Conservation (phyloP, 306 rosid species). For the Dryas drummondii region DNA sequence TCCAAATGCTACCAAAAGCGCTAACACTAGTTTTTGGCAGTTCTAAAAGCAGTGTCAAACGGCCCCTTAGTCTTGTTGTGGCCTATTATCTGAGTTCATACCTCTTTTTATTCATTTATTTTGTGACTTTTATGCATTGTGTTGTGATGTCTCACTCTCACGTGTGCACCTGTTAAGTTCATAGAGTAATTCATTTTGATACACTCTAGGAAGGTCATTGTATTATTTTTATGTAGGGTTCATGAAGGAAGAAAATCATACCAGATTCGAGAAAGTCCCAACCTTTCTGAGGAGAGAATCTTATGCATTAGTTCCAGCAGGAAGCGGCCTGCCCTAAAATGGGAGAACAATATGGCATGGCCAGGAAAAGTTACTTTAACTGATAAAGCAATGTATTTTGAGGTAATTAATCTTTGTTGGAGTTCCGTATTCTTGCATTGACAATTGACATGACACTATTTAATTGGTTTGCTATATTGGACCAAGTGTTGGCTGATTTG, state of each 20-base stretch:
- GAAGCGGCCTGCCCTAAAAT: slow-evolving; percentile 84
- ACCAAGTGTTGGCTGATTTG: too few species aligned
- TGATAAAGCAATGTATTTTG: slow-evolving; percentile 85
- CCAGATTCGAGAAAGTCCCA: slow-evolving; percentile 59
- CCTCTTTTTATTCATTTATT: not conserved
- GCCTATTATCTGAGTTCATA: not conserved
- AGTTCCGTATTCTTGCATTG: not conserved
- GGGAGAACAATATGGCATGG: slow-evolving; percentile 97
- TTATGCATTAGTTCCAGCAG: slow-evolving; percentile 80
- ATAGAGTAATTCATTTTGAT: not conserved
- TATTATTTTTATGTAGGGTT: slow-evolving; percentile 59
- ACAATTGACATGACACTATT: not conserved
- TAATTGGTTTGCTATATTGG: not conserved
- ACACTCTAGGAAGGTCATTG: slow-evolving; percentile 15
- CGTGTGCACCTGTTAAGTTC: not conserved
- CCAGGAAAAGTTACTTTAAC: slow-evolving; percentile 94
- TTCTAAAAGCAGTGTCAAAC: too few species aligned
- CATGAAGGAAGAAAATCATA: slow-evolving; percentile 66
- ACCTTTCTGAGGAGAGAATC: slow-evolving; percentile 63
- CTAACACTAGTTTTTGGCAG: too few species aligned
- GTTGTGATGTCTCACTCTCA: not conserved
- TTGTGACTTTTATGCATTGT: not conserved
- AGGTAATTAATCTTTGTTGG: slow-evolving; percentile 51
- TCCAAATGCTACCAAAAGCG: too few species aligned
- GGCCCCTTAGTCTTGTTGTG: too few species aligned